Evolutionary conservation across 2,329 filamentous ascomycete genomes (phyloP).

Genomic region (Aureobasidium namibiae): DNA sequence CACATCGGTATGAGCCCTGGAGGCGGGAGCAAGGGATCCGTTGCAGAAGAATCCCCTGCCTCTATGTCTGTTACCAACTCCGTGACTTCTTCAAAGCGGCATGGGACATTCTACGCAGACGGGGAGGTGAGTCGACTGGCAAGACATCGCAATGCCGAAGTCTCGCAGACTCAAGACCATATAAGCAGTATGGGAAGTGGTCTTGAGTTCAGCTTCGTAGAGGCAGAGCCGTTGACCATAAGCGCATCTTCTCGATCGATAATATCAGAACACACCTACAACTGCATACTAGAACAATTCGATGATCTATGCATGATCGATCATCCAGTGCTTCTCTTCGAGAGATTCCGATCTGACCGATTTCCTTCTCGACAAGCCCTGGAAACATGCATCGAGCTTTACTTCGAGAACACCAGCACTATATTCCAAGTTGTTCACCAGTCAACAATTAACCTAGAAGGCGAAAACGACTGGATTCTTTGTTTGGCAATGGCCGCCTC

Average conservation of each 20-base stretch:
- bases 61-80: background rate
- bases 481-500: background rate
- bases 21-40: background rate
- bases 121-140: background rate
- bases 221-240: background rate
- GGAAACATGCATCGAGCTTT: background rate
- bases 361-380: background rate
- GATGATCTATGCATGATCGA: background rate
- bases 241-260: background rate
- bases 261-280: background rate
- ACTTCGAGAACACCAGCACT: background rate
- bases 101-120: constrained; percentile 6
- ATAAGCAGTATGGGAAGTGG: background rate
- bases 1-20: background rate
- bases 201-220: background rate
- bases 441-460: background rate
- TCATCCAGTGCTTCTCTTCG: background rate
- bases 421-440: background rate
- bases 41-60: background rate
- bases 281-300: background rate
- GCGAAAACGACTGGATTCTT: background rate
- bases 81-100: background rate
- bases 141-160: background rate
- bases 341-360: background rate
- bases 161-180: background rate